A percentile compares a stretch with the other conserved stretches of the same genome.
Evolutionary conservation across 495 filamentous ascomycete species (phyloP).

Genomic region (Jackrogersella multiformis): DNA sequence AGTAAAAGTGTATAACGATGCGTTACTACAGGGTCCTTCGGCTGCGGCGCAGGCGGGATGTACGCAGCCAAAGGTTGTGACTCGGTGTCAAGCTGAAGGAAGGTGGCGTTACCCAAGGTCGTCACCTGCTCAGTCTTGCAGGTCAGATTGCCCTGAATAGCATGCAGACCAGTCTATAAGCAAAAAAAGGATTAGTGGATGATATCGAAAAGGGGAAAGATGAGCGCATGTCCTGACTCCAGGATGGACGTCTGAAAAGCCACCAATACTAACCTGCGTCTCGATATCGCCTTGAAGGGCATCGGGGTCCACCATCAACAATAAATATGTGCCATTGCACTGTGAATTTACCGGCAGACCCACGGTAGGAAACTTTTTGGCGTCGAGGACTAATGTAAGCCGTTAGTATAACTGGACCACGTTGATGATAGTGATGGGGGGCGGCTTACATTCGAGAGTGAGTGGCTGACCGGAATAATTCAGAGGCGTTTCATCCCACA

Average conservation of each 20-base stretch:
- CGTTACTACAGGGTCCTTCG: slow-evolving; percentile 2
- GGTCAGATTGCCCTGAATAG: background rate
- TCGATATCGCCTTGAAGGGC: slow-evolving; percentile 7
- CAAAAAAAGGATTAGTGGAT: background rate
- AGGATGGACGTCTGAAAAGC: background rate
- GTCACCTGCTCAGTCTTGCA: background rate
- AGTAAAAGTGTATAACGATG: slow-evolving; percentile 3
- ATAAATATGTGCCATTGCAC: slow-evolving; percentile 4
- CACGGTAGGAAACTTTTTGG: slow-evolving; percentile 1
- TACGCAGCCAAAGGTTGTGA: background rate
- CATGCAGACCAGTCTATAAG: slow-evolving; percentile 2
- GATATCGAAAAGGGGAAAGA: background rate
- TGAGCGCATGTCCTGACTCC: background rate
- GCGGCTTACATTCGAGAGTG: background rate
- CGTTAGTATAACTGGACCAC: background rate
- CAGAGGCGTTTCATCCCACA: background rate
- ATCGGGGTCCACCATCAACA: slow-evolving; percentile 1
- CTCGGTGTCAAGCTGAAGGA: background rate
- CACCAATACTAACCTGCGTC: slow-evolving; percentile 1
- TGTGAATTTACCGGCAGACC: background rate
- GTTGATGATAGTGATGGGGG: background rate
- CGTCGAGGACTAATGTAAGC: background rate
- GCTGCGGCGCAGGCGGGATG: background rate
- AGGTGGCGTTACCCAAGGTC: background rate
- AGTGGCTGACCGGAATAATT: slow-evolving; percentile 12